Evolutionary conservation across 2,329 filamentous ascomycete species (phyloP).

Genomic region (Stagonosporopsis rhizophila): DNA sequence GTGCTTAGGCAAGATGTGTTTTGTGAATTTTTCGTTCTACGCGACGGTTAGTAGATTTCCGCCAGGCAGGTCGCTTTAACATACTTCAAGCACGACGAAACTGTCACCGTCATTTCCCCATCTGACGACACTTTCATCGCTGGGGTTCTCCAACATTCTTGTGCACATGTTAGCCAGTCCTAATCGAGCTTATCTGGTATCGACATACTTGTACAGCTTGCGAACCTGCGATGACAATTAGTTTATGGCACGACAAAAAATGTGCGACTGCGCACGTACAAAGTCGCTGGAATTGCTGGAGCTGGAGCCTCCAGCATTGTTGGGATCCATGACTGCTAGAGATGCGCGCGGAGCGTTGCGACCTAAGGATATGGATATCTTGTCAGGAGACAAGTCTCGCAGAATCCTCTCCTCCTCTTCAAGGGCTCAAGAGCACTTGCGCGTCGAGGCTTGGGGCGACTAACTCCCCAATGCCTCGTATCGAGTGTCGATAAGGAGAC

Average conservation of each 20-base stretch:
- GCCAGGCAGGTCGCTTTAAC: slow-evolving; percentile 18
- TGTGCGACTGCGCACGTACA: slow-evolving; percentile 64
- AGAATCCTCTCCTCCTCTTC: neutral
- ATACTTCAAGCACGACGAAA: slow-evolving; percentile 95
- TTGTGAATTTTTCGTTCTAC: slow-evolving; percentile 97
- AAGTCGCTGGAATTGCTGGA: slow-evolving; percentile 94
- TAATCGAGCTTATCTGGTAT: neutral
- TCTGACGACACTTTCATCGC: slow-evolving; percentile 89
- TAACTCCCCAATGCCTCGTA: slow-evolving; percentile 18
- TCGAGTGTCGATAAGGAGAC: neutral
- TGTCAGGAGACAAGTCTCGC: neutral
- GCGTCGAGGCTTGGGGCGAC: slow-evolving; percentile 17
- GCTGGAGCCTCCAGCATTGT: slow-evolving; percentile 46
- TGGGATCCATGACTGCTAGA: slow-evolving; percentile 41
- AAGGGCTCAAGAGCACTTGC: slow-evolving; percentile 4
- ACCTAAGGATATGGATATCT: neutral
- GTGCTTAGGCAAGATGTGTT: slow-evolving; percentile 94
- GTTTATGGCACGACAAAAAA: slow-evolving; percentile 2
- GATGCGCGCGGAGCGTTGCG: slow-evolving; percentile 5
- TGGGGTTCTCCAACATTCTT: slow-evolving; percentile 96
- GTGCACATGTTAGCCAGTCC: slow-evolving; percentile 36
- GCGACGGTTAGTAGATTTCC: slow-evolving; percentile 22
- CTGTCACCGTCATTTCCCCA: slow-evolving; percentile 96
- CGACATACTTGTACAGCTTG: slow-evolving; percentile 92
- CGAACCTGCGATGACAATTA: slow-evolving; percentile 71